Conservation (phyloP, 805 yeast genomes). For the Candida sphagnicola region DNA sequence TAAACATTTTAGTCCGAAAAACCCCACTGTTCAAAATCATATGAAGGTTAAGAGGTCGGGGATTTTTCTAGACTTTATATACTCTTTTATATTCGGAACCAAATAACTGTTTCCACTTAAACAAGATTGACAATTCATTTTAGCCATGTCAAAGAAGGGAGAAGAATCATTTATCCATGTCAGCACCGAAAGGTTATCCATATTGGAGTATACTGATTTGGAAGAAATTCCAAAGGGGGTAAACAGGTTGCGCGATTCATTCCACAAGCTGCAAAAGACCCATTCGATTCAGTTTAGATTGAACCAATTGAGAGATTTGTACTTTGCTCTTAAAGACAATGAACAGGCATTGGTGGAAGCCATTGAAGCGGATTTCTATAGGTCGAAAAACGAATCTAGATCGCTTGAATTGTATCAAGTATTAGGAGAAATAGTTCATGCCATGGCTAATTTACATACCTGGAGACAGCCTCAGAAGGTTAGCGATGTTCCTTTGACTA, state of each 20-base stretch:
- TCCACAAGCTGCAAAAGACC: constrained; percentile 42
- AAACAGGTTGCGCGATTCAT: constrained; percentile 36
- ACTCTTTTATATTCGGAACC: no score
- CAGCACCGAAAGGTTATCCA: not conserved
- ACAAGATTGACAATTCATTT: not conserved
- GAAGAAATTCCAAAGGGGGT: constrained; percentile 48
- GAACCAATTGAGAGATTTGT: constrained; percentile 62
- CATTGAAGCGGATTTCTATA: constrained; percentile 60
- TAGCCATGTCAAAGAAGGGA: not conserved
- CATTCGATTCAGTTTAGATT: constrained; percentile 53
- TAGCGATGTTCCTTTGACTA: constrained; percentile 30
- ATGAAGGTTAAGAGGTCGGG: not conserved
- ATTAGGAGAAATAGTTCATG: constrained; percentile 52
- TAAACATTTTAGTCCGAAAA: no score
- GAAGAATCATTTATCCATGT: not conserved
- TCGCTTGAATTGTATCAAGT: constrained; percentile 51
- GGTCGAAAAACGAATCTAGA: constrained; percentile 58
- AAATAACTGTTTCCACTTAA: not conserved
- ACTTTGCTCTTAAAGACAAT: constrained; percentile 59
- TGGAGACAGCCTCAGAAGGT: constrained; percentile 56
- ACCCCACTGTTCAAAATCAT: not conserved
- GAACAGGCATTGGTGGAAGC: constrained; percentile 54
- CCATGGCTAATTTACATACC: constrained; percentile 53
- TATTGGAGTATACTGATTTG: constrained; percentile 40
- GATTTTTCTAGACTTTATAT: not conserved